Evolutionary conservation across 257 asterid species (phyloP), one percentile per base, ranked within the genome.

Genomic region (Ilex asprella): DNA sequence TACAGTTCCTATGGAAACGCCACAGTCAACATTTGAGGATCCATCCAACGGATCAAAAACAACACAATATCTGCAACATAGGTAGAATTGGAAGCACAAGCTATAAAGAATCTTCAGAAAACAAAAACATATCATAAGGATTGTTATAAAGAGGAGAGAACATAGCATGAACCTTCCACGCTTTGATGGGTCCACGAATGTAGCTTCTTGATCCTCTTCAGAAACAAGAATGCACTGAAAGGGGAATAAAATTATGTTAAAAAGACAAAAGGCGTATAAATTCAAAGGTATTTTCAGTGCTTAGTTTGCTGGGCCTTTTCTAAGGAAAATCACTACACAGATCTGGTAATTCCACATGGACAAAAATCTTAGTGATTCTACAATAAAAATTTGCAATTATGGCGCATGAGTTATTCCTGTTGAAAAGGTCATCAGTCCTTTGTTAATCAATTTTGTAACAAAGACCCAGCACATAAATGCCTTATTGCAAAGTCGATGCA

Each of bases 31-130:
- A 61, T 92, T 92, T 73, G 99, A 92, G 21, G 99, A 92, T 73
- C 99, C 99, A 77, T 89, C 99, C 84, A 92, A 64, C 30, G 99
- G 99, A 67, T 92, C 99, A 56, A 92, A 92, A 60, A 89, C 99
- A 64, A 92, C 99, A 75, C 95, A 83, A 55, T 92, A 89, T 76
- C 98, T 92, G 80, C 84, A 61, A 10, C 8, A 69, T 13, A 63
- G 39, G 47, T 31, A 51, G 10, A 35, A 35, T 35, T 35, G 41
- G 8, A 35, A 35, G 8, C 2, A 35, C 41, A 8, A 4, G 8
- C 8, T 35, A 35, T 4, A 35, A 35, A 3, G 41, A 31, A 6
- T 52, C 69, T 63, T 70, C 39, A 61, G 41, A 35, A 35, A 21
- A 35, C 41, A 35, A 35, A 3, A 35, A 35, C 8, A 35, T 35